These are phyloP conservation scores for Dinochytrium kinnereticum DNA, from an alignment of 371 early-diverging fungal species.

Conservation along the genomic window DNA sequence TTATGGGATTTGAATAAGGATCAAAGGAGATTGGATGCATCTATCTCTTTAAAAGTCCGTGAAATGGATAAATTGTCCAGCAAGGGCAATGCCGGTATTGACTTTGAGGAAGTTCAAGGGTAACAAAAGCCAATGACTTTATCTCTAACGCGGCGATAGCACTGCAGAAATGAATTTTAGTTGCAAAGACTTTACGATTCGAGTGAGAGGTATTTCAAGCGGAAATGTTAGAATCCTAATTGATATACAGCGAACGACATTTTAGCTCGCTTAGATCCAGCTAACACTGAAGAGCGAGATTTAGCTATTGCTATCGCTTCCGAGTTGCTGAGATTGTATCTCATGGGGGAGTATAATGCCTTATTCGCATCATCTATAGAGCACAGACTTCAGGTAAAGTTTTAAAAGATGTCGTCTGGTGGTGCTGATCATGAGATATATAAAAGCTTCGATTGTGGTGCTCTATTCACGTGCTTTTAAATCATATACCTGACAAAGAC, in stretches of 20 bases:
- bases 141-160: constrained; percentile 10
- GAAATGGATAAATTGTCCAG: neutral
- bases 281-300: constrained; percentile 26
- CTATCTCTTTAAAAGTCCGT: constrained; percentile 51
- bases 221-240: neutral
- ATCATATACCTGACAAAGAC: constrained; percentile 47
- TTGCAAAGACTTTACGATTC: constrained; percentile 60
- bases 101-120: constrained; percentile 42
- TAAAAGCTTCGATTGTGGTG: constrained; percentile 58
- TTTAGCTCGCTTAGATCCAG: constrained; percentile 50
- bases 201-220: constrained; percentile 40
- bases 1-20: constrained; percentile 55
- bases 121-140: neutral
- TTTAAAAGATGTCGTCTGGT: too few relatives aligned
- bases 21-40: constrained; percentile 62
- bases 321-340: constrained; percentile 36
- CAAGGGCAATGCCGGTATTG: constrained; percentile 18
- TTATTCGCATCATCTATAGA: constrained; percentile 52
- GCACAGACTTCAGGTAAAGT: constrained; percentile 57
- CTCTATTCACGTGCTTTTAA: constrained; percentile 55
- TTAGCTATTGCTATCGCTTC: constrained; percentile 50
- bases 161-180: constrained; percentile 45
- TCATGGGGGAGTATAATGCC: constrained; percentile 19
- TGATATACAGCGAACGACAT: constrained; percentile 53
- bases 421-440: neutral